Base-by-base conservation (phyloP, 495 filamentous ascomycete genomes). In the Achaetomiella virescens region DNA sequence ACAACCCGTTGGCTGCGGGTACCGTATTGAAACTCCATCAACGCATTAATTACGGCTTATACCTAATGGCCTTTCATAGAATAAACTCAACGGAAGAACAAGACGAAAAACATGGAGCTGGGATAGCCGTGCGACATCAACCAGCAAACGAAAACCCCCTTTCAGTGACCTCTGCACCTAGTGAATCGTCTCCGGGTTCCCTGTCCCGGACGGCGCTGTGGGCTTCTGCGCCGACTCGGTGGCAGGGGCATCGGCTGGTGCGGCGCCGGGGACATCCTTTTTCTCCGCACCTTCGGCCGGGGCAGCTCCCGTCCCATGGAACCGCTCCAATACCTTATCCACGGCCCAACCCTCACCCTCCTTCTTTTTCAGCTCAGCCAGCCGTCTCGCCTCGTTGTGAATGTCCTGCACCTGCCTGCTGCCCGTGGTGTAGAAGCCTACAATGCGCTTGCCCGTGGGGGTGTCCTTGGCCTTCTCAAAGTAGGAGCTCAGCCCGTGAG, bases 381-480 rank as follows among this genome's bases (percentile, higher is more conserved):
- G 75, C 59, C 92, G 84, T 45, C 82, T 78, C 2, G 93, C 93
- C 78, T 98, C 93, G 48, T 73, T 80, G 69, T 97, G 92, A 52
- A 98, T 92, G 61, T 98, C 93, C 47, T 88, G 77, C 11, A 96
- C 88, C 76, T 95, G 89, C 72, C 90, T 89, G 67, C 84, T 81
- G 52, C 85, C 79, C 54, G 86, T 76, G 9, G 81, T 78, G 71
- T 98, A 97, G 75, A 98, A 97, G 44, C 83, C 75, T 25, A 88
- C 86, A 33, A 98, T 73, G 70, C 84, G 88, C 74, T 89, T 82
- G 56, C 93, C 93, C 1, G 90, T 90, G 9, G 91, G 89, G 2
- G 89, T 92, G 57, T 78, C 83, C 21, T 86, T 75, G 1, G 91
- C 91, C 78, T 93, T 91, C 75, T 97, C 91, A 65, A 95, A 98